Evolutionary conservation across 139 green algal genomes (phyloP).

Genomic region (Ostreobium quekettii): DNA sequence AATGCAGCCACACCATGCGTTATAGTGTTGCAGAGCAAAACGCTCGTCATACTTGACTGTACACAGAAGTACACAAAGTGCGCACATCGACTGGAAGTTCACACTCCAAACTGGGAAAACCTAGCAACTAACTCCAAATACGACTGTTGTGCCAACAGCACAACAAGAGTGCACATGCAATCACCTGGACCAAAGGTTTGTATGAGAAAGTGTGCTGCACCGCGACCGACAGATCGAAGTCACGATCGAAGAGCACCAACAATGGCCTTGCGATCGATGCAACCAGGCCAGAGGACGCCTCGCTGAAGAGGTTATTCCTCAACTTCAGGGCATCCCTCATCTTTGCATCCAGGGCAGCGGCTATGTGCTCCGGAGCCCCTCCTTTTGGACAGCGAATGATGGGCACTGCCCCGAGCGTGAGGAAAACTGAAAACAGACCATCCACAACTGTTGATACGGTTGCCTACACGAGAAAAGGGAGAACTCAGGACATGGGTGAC

Average conservation of each 20-base stretch:
- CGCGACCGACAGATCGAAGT: constrained; percentile 84
- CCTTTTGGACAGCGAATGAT: constrained; percentile 86
- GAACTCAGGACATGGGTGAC: too few species aligned
- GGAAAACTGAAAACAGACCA: constrained; percentile 82
- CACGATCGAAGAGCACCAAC: constrained; percentile 93
- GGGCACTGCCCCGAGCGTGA: constrained; percentile 82
- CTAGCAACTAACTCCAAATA: not conserved
- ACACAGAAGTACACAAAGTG: too few species aligned
- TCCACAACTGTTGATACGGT: constrained; percentile 71
- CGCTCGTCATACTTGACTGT: too few species aligned
- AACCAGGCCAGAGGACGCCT: constrained; percentile 40
- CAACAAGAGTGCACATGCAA: too few species aligned
- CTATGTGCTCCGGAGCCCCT: constrained; percentile 90
- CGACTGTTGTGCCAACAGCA: not conserved
- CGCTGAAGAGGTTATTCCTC: constrained; percentile 67
- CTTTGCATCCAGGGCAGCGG: constrained; percentile 55
- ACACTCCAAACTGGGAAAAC: too few species aligned
- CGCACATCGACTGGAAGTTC: too few species aligned
- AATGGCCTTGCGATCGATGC: constrained; percentile 76
- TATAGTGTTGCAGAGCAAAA: too few species aligned
- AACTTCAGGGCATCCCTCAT: constrained; percentile 70
- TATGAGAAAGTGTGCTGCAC: constrained; percentile 95
- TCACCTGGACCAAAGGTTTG: constrained; percentile 82
- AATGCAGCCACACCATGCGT: too few species aligned
- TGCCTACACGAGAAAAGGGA: constrained; percentile 34